Conservation (phyloP, 2,329 filamentous ascomycete species). For the Raffaelea ambrosiae region DNA sequence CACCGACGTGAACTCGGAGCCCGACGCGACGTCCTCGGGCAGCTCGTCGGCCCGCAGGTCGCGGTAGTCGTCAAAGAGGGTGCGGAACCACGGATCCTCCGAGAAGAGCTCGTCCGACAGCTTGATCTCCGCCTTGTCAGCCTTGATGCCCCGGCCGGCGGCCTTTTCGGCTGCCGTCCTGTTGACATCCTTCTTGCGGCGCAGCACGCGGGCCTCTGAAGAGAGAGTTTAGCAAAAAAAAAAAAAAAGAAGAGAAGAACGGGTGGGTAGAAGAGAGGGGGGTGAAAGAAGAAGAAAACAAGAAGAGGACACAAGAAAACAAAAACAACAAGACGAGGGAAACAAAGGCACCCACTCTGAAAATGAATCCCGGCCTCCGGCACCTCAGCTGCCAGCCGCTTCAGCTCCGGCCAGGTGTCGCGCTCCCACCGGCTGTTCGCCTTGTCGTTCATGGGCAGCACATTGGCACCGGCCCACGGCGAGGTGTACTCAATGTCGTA, state of each 20-base stretch:
- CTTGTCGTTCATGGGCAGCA: constrained; percentile 47
- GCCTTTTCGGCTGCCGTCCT: constrained; percentile 28
- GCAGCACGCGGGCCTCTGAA: constrained; percentile 39
- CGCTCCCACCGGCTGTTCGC: constrained; percentile 48
- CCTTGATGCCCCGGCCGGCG: too few species aligned
- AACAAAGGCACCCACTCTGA: constrained; percentile 40
- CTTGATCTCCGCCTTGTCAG: constrained; percentile 11
- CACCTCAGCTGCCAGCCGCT: constrained; percentile 49
- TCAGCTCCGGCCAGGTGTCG: constrained; percentile 56
- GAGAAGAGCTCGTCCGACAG: constrained; percentile 57
- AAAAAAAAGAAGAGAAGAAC: too few species aligned
- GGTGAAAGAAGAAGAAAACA: not conserved
- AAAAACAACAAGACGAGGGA: too few species aligned
- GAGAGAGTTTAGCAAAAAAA: not conserved
- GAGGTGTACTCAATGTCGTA: constrained; percentile 87
- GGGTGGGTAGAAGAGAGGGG: too few species aligned
- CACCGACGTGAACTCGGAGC: constrained; percentile 69
- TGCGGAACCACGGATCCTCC: constrained; percentile 64
- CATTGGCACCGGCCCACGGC: constrained; percentile 81
- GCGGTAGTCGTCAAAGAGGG: constrained; percentile 63
- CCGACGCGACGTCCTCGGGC: constrained; percentile 56
- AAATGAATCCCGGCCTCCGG: constrained; percentile 77
- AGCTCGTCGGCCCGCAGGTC: constrained; percentile 51
- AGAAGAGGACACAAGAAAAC: too few species aligned
- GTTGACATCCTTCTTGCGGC: constrained; percentile 54